Conservation (phyloP, 2,329 filamentous ascomycete species). For the Emmonsia crescens region DNA sequence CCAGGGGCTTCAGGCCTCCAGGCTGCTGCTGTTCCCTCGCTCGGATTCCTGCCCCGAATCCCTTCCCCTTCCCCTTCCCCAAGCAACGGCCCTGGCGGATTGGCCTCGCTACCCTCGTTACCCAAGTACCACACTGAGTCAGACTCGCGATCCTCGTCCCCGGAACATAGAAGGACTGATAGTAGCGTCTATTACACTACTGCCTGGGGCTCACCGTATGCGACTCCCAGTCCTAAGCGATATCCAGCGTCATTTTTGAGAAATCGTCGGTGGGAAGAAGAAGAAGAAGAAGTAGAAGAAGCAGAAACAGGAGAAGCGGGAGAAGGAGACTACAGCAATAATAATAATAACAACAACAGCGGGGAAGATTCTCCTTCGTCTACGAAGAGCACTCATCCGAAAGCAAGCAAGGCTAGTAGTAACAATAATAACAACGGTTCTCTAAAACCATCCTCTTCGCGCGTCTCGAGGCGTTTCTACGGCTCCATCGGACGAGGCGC, state of each 20-base stretch:
- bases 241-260: slow-evolving; percentile 25
- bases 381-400: slow-evolving; percentile 8
- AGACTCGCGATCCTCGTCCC: slow-evolving; percentile 30
- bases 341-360: neutral
- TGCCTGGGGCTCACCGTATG: slow-evolving; percentile 88
- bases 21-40: slow-evolving; percentile 25
- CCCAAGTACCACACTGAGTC: slow-evolving; percentile 23
- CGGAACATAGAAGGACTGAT: slow-evolving; percentile 34
- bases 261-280: slow-evolving; percentile 8
- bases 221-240: slow-evolving; percentile 44
- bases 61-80: neutral
- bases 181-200: slow-evolving; percentile 55
- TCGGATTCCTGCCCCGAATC: slow-evolving; percentile 18
- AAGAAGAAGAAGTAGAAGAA: neutral
- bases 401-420: neutral
- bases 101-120: slow-evolving; percentile 13
- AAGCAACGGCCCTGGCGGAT: neutral
- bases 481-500: slow-evolving; percentile 21
- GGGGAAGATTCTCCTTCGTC: slow-evolving; percentile 15
- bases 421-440: neutral
- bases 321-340: neutral
- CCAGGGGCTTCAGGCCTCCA: slow-evolving; percentile 29
- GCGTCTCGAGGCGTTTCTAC: slow-evolving; percentile 16
- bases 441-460: slow-evolving; percentile 14
- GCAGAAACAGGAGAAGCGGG: neutral